Percentiles rank a stretch among this genome's conserved stretches.
These are phyloP conservation scores for Trichosporon inkin DNA, from an alignment of 1,284 basidiomycete species.

Conservation along the genomic window DNA sequence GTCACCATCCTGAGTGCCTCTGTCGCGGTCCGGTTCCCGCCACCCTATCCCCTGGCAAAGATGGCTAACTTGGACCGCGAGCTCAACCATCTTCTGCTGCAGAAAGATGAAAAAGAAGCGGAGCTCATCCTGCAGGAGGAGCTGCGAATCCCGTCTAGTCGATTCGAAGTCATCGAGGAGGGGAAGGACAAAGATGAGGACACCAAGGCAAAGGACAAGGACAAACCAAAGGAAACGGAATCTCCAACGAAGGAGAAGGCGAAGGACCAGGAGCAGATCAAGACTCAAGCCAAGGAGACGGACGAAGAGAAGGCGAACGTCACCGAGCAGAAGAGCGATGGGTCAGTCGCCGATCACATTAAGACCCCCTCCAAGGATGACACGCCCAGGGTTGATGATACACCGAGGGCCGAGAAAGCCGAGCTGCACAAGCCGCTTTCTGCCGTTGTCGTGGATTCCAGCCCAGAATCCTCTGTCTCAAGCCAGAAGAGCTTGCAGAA, in stretches of 20 bases:
- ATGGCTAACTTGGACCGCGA: slow-evolving; percentile 83
- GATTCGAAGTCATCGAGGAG: slow-evolving; percentile 5
- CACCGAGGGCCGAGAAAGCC: not conserved
- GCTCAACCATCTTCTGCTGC: slow-evolving; percentile 62
- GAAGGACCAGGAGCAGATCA: not conserved
- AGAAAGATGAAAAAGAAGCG: slow-evolving; percentile 67
- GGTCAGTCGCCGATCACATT: not conserved
- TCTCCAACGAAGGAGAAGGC: not conserved
- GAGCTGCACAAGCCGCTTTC: not conserved
- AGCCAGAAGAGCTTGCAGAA: not conserved
- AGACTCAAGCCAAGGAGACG: not conserved
- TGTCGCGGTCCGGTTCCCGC: slow-evolving; percentile 80
- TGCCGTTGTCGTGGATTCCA: not conserved
- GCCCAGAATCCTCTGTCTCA: not conserved
- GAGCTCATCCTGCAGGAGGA: slow-evolving; percentile 76
- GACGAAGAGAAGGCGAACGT: not conserved
- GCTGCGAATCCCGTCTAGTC: slow-evolving; percentile 26
- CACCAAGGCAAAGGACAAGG: not conserved
- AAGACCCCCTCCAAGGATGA: not conserved
- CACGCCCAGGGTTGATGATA: not conserved
- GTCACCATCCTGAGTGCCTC: slow-evolving; percentile 85
- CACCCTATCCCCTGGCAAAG: slow-evolving; percentile 75
- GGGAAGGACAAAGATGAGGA: not conserved
- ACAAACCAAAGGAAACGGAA: not conserved
- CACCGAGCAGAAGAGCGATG: not conserved